Conservation (phyloP, 805 yeast species). For the Saccharomycopsis malanga region DNA sequence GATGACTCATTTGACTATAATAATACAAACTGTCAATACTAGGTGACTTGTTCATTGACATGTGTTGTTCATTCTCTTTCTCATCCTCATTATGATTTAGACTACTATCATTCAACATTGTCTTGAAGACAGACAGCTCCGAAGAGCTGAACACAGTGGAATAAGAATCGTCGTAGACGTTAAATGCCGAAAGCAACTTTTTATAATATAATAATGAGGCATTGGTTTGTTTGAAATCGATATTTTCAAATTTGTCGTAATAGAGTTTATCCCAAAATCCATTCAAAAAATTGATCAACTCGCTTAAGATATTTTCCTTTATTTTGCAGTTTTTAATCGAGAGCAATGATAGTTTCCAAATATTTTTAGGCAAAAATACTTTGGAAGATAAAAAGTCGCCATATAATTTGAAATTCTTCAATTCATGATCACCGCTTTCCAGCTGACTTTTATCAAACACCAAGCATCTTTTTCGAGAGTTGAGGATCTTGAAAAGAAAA, state of each 20-base stretch:
- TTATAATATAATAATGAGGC: constrained; percentile 17
- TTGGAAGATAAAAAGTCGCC: constrained; percentile 17
- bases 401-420: not conserved
- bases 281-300: constrained; percentile 11
- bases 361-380: constrained; percentile 12
- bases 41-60: no score
- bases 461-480: constrained; percentile 4
- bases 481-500: constrained; percentile 16
- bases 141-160: no score
- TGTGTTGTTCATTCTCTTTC: no score
- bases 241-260: not conserved
- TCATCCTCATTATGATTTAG: no score
- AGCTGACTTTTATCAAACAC: not conserved
- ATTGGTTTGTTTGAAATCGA: constrained; percentile 5
- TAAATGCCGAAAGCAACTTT: constrained; percentile 17
- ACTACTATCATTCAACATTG: no score
- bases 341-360: constrained; percentile 9
- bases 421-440: not conserved
- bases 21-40: no score
- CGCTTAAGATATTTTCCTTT: constrained; percentile 19
- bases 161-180: constrained; percentile 20
- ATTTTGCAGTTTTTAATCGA: constrained; percentile 13
- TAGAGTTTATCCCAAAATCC: not conserved
- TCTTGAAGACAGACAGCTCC: no score
- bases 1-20: no score